Evolutionary conservation across 2,329 filamentous ascomycete species (phyloP).

Genomic region (Paecilomyces niveus): DNA sequence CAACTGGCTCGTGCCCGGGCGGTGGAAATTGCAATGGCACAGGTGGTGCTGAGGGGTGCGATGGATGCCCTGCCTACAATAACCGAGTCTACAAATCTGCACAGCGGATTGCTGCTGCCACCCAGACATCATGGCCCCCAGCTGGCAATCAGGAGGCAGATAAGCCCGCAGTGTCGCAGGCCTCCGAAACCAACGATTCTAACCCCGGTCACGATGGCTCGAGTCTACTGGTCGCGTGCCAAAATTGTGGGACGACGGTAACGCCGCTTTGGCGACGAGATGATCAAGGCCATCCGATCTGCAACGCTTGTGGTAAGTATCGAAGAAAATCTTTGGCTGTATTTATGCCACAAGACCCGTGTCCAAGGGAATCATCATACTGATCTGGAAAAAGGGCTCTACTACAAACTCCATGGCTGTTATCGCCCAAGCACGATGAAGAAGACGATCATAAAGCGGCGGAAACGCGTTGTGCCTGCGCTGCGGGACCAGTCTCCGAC

Average conservation of each 20-base stretch:
- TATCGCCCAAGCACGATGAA: conserved; percentile 98
- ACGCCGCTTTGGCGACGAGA: conserved; percentile 94
- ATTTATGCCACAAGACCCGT: conserved; percentile 4
- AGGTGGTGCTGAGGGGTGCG: conserved; percentile 88
- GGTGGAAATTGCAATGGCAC: conserved; percentile 95
- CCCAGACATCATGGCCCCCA: conserved; percentile 23
- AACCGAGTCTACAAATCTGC: conserved; percentile 86
- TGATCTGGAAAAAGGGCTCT: conserved; percentile 60
- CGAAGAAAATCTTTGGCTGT: background rate
- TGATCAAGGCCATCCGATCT: conserved; percentile 91
- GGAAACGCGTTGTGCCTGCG: conserved; percentile 88
- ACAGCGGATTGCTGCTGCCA: conserved; percentile 38
- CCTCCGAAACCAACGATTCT: conserved; percentile 19
- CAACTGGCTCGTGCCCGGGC: conserved; percentile 85
- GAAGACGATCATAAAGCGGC: conserved; percentile 90
- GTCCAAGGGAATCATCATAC: conserved; percentile 4
- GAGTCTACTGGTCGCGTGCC: conserved; percentile 74
- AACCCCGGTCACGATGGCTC: conserved; percentile 16
- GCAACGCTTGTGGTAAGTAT: conserved; percentile 88
- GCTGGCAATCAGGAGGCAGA: conserved; percentile 22
- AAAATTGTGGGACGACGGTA: conserved; percentile 94
- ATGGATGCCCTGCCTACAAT: conserved; percentile 94
- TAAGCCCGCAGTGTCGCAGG: conserved; percentile 9
- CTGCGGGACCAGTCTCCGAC: conserved; percentile 43
- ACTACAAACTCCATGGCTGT: conserved; percentile 91